A percentile compares a stretch with the other conserved stretches of the same genome.
Conservation (phyloP, 164 flowering plant species). For the Dillenia suffruticosa region DNA sequence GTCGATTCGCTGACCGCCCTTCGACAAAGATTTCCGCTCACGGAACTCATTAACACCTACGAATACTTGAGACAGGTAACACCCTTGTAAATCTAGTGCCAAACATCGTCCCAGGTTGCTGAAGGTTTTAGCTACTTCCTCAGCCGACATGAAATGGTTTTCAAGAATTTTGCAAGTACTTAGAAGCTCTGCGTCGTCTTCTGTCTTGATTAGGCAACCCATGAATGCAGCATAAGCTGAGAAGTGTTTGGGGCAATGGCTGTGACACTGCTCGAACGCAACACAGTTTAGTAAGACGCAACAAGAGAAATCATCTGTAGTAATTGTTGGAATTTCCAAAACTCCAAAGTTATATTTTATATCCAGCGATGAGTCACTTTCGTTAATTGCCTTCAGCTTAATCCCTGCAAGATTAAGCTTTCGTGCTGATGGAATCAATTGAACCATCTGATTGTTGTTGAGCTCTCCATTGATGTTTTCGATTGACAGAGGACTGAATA, state of each 20-base stretch:
- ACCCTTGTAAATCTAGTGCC: constrained; percentile 33
- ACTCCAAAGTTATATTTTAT: constrained; percentile 32
- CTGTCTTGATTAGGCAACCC: constrained; percentile 40
- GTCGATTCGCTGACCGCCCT: too few species aligned
- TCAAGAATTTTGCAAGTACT: constrained; percentile 38
- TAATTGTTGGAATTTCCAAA: constrained; percentile 42
- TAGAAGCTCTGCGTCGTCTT: constrained; percentile 38
- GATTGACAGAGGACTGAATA: constrained; percentile 21
- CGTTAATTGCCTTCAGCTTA: constrained; percentile 5
- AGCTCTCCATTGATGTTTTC: constrained; percentile 1
- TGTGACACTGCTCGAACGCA: constrained; percentile 49
- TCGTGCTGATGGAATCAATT: constrained; percentile 33
- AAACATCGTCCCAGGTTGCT: constrained; percentile 46
- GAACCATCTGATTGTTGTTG: constrained; percentile 9
- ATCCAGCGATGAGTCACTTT: constrained; percentile 17
- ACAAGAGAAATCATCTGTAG: constrained; percentile 46
- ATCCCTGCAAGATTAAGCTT: constrained; percentile 50
- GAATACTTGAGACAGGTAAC: constrained; percentile 36
- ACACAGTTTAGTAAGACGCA: constrained; percentile 39
- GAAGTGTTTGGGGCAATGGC: constrained; percentile 25
- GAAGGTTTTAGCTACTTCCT: constrained; percentile 34
- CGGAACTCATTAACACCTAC: constrained; percentile 27
- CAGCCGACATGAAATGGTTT: constrained; percentile 38
- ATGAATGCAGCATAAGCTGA: constrained; percentile 41
- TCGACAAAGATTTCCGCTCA: too few species aligned